Conservation (phyloP, 345 rosid species). For the Streptanthus diversifolius region DNA sequence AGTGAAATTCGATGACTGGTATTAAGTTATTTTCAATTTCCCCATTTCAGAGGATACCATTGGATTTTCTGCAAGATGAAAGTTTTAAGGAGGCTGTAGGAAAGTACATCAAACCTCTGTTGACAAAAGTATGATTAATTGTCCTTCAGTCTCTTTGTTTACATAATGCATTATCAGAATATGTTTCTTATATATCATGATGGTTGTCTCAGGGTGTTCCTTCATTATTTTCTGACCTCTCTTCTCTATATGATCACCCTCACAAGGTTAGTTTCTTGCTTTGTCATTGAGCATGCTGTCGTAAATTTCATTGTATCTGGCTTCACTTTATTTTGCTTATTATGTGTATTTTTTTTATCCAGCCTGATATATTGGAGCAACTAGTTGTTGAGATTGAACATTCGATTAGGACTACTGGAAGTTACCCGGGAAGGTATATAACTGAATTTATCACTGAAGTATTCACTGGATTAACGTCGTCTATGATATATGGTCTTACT, state of each 20-base stretch:
- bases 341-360: conserved; percentile 21
- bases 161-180: not conserved
- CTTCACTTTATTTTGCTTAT: not conserved
- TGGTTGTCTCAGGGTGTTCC: conserved; percentile 77
- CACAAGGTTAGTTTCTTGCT: conserved; percentile 60
- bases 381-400: conserved; percentile 82
- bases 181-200: conserved; percentile 14
- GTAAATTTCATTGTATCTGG: not conserved
- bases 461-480: not conserved
- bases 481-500: not conserved
- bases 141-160: conserved; percentile 1
- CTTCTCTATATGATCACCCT: conserved; percentile 77
- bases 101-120: conserved; percentile 74
- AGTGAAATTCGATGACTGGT: not conserved
- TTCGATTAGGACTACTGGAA: conserved; percentile 59
- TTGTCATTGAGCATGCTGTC: conserved; percentile 15
- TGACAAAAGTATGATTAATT: conserved; percentile 60
- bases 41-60: conserved; percentile 75
- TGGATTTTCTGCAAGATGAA: conserved; percentile 89
- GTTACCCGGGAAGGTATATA: conserved; percentile 78
- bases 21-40: conserved; percentile 8
- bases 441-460: conserved; percentile 8
- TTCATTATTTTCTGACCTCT: conserved; percentile 93
- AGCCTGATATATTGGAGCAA: conserved; percentile 88
- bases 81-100: conserved; percentile 75